Evolutionary conservation across 148 eudicot species (phyloP).

Genomic region (Fagopyrum homotropicum): DNA sequence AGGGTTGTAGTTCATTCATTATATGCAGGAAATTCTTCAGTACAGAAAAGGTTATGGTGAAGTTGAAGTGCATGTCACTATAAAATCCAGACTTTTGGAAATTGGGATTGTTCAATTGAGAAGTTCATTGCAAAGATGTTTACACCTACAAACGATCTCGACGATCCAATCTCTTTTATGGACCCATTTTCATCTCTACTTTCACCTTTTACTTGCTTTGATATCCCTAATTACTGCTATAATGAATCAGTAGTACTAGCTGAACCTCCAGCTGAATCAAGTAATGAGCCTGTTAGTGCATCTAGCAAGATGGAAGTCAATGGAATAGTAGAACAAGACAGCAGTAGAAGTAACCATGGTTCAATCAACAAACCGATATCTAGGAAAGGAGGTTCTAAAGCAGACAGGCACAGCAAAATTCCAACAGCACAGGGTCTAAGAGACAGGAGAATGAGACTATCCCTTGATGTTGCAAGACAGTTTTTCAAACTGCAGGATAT

Average conservation of each 20-base stretch:
- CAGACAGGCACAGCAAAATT: conserved; percentile 26
- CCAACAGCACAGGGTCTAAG: conserved; percentile 20
- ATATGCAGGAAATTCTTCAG: no score
- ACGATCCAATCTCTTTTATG: neutral
- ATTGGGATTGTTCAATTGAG: neutral
- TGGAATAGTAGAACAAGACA: neutral
- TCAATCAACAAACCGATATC: neutral
- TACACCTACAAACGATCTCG: neutral
- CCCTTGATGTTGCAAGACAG: conserved; percentile 16
- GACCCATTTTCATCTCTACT: neutral
- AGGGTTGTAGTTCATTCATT: no score
- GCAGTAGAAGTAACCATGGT: neutral
- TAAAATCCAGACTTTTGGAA: no score
- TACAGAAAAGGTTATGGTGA: no score
- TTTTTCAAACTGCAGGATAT: conserved; percentile 15
- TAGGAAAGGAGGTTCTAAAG: conserved; percentile 10
- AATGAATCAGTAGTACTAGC: neutral
- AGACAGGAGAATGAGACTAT: conserved; percentile 23
- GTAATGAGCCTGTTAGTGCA: neutral
- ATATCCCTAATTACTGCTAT: neutral
- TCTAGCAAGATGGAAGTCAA: neutral
- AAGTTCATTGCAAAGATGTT: neutral
- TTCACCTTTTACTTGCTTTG: neutral
- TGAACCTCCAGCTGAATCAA: neutral
- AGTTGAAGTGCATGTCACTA: no score